Percentiles rank a stretch among this genome's conserved stretches.
These are phyloP conservation scores for Tolypocladium guangdongense DNA, from an alignment of 2,329 filamentous ascomycete species.

Conservation along the genomic window DNA sequence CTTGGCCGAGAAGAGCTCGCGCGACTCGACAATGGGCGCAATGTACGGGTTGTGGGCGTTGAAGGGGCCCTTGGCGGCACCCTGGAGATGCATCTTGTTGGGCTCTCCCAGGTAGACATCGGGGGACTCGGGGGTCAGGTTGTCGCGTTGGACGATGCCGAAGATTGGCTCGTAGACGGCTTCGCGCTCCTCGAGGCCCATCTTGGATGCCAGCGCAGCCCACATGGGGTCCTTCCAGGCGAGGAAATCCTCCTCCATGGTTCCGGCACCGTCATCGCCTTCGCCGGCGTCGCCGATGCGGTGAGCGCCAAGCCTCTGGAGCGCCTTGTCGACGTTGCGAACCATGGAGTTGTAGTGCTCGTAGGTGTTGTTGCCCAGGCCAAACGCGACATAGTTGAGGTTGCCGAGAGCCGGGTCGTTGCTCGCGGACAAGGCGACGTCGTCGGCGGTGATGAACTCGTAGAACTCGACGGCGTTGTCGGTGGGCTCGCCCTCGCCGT, in stretches of 20 bases:
- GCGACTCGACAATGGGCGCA: constrained; percentile 83
- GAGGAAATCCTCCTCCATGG: constrained; percentile 98
- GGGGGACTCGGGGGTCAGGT: constrained; percentile 61
- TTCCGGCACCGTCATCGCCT: constrained; percentile 94
- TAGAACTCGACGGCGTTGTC: constrained; percentile 99
- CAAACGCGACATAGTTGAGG: constrained; percentile 89
- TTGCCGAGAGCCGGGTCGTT: constrained; percentile 64
- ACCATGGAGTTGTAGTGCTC: constrained; percentile 99
- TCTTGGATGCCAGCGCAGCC: constrained; percentile 68
- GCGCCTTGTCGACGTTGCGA: constrained; percentile 71
- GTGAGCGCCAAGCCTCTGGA: constrained; percentile 72
- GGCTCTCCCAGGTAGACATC: constrained; percentile 92
- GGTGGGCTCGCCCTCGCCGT: constrained; percentile 95
- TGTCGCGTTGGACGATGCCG: constrained; percentile 64
- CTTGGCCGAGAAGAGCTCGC: constrained; percentile 79
- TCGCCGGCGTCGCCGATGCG: constrained; percentile 84
- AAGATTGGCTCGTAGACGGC: constrained; percentile 93
- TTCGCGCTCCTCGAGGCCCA: constrained; percentile 89
- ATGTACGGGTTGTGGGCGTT: constrained; percentile 97
- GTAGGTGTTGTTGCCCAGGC: constrained; percentile 97
- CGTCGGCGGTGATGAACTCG: constrained; percentile 82
- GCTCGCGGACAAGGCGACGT: constrained; percentile 68
- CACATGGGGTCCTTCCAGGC: constrained; percentile 99
- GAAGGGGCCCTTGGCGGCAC: constrained; percentile 73
- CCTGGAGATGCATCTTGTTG: constrained; percentile 90